Percentiles rank a stretch among this genome's conserved stretches.
phyloP scores from a whole-genome alignment of 2,329 filamentous ascomycete species.

The Fusarium pseudocircinatum region DNA sequence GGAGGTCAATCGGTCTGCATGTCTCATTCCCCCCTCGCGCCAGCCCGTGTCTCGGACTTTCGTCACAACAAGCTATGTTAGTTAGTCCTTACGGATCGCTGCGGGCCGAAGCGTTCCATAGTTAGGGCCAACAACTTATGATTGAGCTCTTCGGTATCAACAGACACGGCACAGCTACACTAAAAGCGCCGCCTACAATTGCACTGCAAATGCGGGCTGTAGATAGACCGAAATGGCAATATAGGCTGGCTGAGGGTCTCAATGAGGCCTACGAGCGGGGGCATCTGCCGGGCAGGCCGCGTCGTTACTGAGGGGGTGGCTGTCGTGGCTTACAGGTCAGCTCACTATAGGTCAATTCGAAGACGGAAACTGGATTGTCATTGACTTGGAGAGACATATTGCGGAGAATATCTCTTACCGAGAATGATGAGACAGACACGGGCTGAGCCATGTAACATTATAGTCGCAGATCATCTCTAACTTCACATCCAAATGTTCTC shows the following conservation, averaged over 20 bases:
- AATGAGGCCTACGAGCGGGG: background rate
- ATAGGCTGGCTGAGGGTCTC: background rate
- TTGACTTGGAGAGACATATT: background rate
- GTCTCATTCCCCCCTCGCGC: background rate
- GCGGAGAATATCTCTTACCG: background rate
- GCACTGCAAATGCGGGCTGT: accelerated
- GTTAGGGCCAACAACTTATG: background rate
- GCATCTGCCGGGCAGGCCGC: background rate
- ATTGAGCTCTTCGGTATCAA: background rate
- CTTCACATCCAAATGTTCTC: too few species aligned
- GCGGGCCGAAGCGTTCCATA: constrained; percentile 5
- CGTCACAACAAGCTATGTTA: background rate
- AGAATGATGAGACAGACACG: background rate
- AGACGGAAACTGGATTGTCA: background rate
- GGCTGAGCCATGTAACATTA: background rate
- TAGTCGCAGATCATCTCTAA: background rate
- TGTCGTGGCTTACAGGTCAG: background rate
- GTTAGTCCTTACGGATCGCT: background rate
- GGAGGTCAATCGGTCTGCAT: background rate
- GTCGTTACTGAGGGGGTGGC: background rate
- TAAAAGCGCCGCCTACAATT: background rate
- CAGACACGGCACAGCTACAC: background rate
- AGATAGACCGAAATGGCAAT: background rate
- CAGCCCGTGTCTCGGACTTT: background rate
- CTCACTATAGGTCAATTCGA: background rate